These are phyloP conservation scores for Boechera stricta DNA, from an alignment of 345 rosid genomes.

Conservation along the genomic window DNA sequence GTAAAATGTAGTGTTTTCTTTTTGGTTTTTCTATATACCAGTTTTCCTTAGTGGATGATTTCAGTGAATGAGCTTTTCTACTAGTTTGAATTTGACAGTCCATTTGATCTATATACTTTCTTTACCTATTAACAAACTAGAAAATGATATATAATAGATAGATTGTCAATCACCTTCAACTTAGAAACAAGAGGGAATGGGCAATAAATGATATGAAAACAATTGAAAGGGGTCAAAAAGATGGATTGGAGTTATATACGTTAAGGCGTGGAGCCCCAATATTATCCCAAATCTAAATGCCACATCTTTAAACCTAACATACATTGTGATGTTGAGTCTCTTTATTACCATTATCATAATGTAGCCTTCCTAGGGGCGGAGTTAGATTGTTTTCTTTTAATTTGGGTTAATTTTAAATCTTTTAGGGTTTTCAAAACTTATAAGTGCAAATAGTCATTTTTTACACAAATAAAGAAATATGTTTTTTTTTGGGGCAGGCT, in stretches of 20 bases:
- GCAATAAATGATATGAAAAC: slow-evolving; percentile 18
- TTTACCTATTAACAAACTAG: neutral
- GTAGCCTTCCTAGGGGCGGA: slow-evolving; percentile 28
- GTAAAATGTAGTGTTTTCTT: too few species aligned
- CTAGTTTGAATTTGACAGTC: neutral
- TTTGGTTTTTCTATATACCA: too few species aligned
- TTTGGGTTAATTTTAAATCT: neutral
- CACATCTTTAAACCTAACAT: slow-evolving; percentile 32
- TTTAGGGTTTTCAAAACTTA: neutral
- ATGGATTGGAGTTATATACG: slow-evolving; percentile 34
- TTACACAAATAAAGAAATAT: neutral
- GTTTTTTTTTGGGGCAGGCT: too few species aligned
- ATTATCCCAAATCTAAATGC: slow-evolving; percentile 36
- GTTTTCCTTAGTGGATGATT: too few species aligned
- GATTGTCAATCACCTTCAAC: slow-evolving; percentile 25
- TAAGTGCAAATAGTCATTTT: neutral
- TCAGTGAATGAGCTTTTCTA: neutral
- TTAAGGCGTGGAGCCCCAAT: slow-evolving; percentile 41
- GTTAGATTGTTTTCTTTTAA: slow-evolving; percentile 13
- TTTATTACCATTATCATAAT: slow-evolving; percentile 12
- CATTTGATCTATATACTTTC: neutral
- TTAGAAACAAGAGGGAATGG: slow-evolving; percentile 44
- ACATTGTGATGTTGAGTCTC: slow-evolving; percentile 42
- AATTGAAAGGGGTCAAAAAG: slow-evolving; percentile 33
- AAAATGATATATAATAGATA: neutral